Percentiles rank a stretch among this genome's conserved stretches.
These are phyloP conservation scores for Hortaea werneckii DNA, from an alignment of 2,329 filamentous ascomycete species.

Conservation along the genomic window DNA sequence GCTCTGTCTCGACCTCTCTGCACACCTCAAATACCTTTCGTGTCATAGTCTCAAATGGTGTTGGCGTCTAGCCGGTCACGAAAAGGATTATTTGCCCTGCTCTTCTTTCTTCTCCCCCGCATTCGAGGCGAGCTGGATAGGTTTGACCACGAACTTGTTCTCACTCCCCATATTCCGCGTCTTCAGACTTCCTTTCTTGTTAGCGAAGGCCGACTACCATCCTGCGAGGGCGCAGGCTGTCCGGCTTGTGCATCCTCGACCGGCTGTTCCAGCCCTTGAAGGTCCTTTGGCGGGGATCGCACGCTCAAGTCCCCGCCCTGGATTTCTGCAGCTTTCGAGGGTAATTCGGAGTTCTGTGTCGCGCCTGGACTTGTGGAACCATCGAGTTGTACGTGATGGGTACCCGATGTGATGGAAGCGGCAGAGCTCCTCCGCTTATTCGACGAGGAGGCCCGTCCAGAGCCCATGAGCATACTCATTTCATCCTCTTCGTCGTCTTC, in stretches of 20 bases:
- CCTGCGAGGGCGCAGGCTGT: conserved; percentile 9
- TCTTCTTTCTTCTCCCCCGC: too few relatives aligned
- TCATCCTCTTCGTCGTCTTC: conserved; percentile 94
- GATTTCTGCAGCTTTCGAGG: not conserved
- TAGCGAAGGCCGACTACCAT: conserved; percentile 17
- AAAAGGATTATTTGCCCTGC: too few relatives aligned
- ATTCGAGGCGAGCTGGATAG: conserved; percentile 1
- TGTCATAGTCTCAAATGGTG: too few relatives aligned
- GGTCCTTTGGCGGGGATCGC: not conserved
- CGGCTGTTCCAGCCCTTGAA: not conserved
- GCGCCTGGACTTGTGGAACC: conserved; percentile 4
- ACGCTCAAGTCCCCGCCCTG: not conserved
- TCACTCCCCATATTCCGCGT: conserved; percentile 27
- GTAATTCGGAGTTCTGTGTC: not conserved
- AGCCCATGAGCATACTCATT: conserved; percentile 67
- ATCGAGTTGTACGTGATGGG: conserved; percentile 18
- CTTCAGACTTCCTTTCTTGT: conserved; percentile 34
- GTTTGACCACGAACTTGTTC: conserved; percentile 23
- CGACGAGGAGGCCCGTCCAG: conserved; percentile 3
- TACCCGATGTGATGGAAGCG: conserved; percentile 13
- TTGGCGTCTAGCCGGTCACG: too few relatives aligned
- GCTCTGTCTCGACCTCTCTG: too few relatives aligned
- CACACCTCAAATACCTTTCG: too few relatives aligned
- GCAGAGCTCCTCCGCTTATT: conserved; percentile 35
- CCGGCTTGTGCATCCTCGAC: not conserved